Percentiles rank a stretch among this genome's conserved stretches.
Conservation (phyloP, 2,329 filamentous ascomycete genomes). For the Sclerotinia spermophila region DNA sequence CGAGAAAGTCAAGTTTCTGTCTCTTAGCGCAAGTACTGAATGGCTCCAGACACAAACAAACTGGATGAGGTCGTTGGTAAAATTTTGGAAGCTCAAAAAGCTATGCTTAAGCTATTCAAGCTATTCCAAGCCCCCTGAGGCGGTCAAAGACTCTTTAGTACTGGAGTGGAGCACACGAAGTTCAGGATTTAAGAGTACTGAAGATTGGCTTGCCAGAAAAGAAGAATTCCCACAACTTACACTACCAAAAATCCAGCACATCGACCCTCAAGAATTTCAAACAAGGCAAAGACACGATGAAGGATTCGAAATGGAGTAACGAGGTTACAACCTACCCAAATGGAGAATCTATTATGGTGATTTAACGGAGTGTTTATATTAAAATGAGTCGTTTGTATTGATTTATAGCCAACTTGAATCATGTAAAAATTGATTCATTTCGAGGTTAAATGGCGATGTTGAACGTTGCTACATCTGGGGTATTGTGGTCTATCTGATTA, state of each 20-base stretch:
- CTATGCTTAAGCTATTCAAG: neutral
- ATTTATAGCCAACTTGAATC: neutral
- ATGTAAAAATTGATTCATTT: neutral
- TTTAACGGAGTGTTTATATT: neutral
- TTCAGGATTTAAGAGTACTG: neutral
- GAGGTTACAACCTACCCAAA: neutral
- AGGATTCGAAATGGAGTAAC: neutral
- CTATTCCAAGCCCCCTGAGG: neutral
- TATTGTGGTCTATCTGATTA: neutral
- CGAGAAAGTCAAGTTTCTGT: neutral
- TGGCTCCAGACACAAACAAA: too few species aligned
- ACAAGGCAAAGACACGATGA: neutral
- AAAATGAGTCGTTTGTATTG: neutral
- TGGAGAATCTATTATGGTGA: neutral
- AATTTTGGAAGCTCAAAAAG: constrained; percentile 6
- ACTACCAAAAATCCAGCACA: neutral
- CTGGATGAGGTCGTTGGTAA: neutral
- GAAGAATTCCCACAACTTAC: neutral
- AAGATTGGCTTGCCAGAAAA: neutral
- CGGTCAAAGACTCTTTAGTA: neutral
- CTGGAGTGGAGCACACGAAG: neutral
- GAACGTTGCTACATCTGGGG: neutral
- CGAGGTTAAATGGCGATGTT: neutral
- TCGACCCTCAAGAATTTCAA: neutral
- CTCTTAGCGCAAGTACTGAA: too few species aligned